Percentiles rank a stretch among this genome's conserved stretches.
These are phyloP conservation scores for Leccinum olivaceopallidum DNA, from an alignment of 768 basidiomycete species.

Conservation along the genomic window DNA sequence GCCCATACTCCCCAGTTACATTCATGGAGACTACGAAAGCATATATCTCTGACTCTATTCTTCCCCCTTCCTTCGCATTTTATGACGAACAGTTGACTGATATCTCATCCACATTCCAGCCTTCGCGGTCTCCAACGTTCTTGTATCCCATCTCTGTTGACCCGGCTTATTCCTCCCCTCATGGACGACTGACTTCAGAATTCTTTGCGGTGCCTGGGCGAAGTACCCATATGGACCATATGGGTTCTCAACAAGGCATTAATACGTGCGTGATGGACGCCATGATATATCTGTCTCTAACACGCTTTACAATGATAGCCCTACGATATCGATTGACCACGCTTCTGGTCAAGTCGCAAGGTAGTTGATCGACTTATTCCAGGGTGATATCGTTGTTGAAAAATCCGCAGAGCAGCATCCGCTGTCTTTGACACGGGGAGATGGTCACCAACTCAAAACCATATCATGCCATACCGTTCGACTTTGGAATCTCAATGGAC, in stretches of 20 bases:
- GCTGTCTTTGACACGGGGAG: neutral
- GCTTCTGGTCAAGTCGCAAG: neutral
- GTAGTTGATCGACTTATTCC: neutral
- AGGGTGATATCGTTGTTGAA: neutral
- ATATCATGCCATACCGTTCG: neutral
- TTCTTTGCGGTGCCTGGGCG: neutral
- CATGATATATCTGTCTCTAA: neutral
- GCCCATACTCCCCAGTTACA: neutral
- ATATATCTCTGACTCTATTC: neutral
- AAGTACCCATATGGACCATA: too few relatives aligned
- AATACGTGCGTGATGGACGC: neutral
- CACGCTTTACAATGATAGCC: neutral
- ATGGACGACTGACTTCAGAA: neutral
- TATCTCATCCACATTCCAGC: too few relatives aligned
- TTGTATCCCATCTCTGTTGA: neutral
- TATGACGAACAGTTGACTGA: neutral
- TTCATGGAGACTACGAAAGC: neutral
- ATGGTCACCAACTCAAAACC: neutral
- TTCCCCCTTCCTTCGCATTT: neutral
- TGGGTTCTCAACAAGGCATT: neutral
- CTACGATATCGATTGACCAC: neutral
- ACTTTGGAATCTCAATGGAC: neutral
- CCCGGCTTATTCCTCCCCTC: neutral
- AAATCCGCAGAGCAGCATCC: neutral
- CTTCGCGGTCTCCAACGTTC: too few relatives aligned